Evolutionary conservation across 345 rosid genomes (phyloP).

Genomic region (Garcia nutans): DNA sequence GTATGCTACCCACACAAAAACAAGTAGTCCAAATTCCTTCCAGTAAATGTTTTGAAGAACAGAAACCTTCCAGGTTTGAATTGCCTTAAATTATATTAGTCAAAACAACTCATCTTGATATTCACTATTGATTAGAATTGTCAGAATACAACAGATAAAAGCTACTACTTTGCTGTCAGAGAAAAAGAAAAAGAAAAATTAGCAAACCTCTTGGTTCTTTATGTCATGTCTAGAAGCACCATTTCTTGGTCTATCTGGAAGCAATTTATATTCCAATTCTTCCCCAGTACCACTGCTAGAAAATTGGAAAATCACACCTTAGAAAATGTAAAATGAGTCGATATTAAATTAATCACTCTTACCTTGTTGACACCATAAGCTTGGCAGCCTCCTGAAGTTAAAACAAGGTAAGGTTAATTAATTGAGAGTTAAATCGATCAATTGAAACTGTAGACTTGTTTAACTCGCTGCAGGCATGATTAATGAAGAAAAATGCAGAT

Average conservation of each 20-base stretch:
- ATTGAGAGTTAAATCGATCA: too few species aligned
- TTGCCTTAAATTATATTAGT: neutral
- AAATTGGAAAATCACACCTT: too few species aligned
- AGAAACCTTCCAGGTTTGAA: constrained; percentile 34
- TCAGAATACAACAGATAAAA: too few species aligned
- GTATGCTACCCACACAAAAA: constrained; percentile 36
- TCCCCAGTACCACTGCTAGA: neutral
- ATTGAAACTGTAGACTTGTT: too few species aligned
- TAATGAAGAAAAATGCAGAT: too few species aligned
- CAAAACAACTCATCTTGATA: too few species aligned
- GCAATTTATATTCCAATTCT: constrained; percentile 26
- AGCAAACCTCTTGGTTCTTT: constrained; percentile 18
- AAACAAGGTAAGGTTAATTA: neutral
- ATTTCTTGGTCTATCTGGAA: constrained; percentile 19
- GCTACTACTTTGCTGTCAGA: too few species aligned
- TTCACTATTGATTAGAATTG: too few species aligned
- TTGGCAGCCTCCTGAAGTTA: constrained; percentile 37
- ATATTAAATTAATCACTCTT: neutral
- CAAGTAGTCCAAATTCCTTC: constrained; percentile 48
- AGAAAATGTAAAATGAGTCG: too few species aligned
- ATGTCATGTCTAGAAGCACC: neutral
- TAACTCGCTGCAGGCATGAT: too few species aligned
- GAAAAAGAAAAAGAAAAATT: too few species aligned
- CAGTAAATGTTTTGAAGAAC: constrained; percentile 40
- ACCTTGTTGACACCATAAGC: constrained; percentile 17